A percentile compares a stretch with the other conserved stretches of the same genome.
phyloP scores from a whole-genome alignment of 2,329 filamentous ascomycete genomes.

The Didymella arachidicola region DNA sequence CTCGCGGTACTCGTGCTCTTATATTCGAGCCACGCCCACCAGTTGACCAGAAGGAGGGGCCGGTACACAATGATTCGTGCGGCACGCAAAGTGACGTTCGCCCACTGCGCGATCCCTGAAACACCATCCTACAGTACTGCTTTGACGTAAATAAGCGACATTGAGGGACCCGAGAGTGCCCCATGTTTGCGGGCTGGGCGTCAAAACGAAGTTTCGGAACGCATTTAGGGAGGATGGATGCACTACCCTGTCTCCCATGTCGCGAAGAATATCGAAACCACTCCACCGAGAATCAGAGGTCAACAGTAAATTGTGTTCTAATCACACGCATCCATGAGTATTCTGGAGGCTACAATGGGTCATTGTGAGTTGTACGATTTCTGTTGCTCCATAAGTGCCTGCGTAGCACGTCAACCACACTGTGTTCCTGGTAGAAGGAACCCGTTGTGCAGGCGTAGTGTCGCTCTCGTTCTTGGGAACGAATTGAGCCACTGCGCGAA shows the following conservation, averaged over 20 bases:
- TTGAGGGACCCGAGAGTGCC: conserved; percentile 28
- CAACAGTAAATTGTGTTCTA: neutral
- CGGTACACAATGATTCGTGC: conserved; percentile 24
- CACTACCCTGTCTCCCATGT: neutral
- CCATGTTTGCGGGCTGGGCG: conserved; percentile 28
- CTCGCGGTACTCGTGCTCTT: conserved; percentile 4
- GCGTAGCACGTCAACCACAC: neutral
- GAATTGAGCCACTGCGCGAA: conserved; percentile 30
- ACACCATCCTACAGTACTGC: conserved; percentile 24
- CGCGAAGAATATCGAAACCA: too few species aligned
- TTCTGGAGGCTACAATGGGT: neutral
- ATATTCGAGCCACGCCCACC: conserved; percentile 9
- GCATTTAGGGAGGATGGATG: conserved; percentile 10
- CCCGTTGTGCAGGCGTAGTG: conserved; percentile 11
- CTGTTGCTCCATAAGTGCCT: neutral
- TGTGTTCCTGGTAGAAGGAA: conserved; percentile 1
- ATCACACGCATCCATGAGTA: neutral
- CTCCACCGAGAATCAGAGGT: neutral
- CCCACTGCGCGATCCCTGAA: conserved; percentile 13
- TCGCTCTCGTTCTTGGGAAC: conserved; percentile 17
- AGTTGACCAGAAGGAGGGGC: conserved; percentile 16
- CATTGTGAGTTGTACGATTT: neutral
- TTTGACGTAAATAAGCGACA: conserved; percentile 35
- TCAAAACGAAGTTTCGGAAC: conserved; percentile 21
- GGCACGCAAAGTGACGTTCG: conserved; percentile 26